Conservation (phyloP, 768 basidiomycete genomes). For the Boletus edulis region DNA sequence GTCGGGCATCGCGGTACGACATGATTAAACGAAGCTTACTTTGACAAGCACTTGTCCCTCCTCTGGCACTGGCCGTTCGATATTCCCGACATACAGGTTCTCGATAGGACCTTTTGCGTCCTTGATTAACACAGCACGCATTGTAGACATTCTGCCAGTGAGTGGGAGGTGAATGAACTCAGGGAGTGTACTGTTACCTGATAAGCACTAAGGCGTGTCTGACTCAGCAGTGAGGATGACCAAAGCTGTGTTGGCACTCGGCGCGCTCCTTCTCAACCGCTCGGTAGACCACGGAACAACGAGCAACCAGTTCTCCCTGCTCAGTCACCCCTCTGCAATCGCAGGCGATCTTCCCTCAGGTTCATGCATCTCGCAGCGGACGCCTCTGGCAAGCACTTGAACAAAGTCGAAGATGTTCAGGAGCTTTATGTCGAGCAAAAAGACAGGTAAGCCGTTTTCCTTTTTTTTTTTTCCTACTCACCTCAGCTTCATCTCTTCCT, state of each 20-base stretch:
- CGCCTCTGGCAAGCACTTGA: slow-evolving; percentile 34
- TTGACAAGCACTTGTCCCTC: slow-evolving; percentile 45
- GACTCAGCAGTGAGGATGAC: slow-evolving; percentile 18
- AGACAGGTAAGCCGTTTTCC: slow-evolving; percentile 55
- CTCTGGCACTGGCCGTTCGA: slow-evolving; percentile 55
- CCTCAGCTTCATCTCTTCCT: background rate
- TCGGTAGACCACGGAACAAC: slow-evolving; percentile 6
- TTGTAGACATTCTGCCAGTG: slow-evolving; percentile 31
- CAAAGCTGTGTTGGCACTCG: slow-evolving; percentile 1
- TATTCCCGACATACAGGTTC: slow-evolving; percentile 75
- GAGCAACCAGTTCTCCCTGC: background rate
- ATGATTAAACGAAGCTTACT: slow-evolving; percentile 40
- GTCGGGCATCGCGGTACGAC: background rate
- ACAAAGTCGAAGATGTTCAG: slow-evolving; percentile 70
- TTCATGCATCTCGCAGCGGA: slow-evolving; percentile 19
- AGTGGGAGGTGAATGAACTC: background rate
- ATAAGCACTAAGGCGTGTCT: background rate
- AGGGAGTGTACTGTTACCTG: too few species aligned
- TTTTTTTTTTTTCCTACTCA: background rate
- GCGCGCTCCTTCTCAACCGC: background rate
- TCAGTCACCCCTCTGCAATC: background rate
- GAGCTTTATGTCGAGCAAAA: slow-evolving; percentile 73
- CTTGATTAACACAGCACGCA: slow-evolving; percentile 82
- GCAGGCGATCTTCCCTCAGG: slow-evolving; percentile 1
- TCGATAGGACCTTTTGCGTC: slow-evolving; percentile 72